A percentile compares a stretch with the other conserved stretches of the same genome.
Evolutionary conservation across 1,284 basidiomycete genomes (phyloP).

Genomic region (Anthracocystis setariae): DNA sequence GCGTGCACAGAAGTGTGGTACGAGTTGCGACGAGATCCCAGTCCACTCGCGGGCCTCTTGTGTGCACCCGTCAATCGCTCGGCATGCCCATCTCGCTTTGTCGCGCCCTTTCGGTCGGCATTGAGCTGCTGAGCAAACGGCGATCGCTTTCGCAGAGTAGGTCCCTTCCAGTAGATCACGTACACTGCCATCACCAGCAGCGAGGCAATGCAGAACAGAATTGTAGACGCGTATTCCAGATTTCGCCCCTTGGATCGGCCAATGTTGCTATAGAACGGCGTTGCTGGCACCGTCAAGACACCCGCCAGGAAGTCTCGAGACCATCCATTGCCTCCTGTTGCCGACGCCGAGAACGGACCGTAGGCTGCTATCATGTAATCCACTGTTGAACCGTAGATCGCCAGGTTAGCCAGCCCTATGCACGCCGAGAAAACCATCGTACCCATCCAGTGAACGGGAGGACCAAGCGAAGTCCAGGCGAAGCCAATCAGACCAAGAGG

Average conservation of each 20-base stretch:
- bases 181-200: slow-evolving; percentile 69
- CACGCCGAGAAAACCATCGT: slow-evolving; percentile 69
- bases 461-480: slow-evolving; percentile 69
- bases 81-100: slow-evolving; percentile 15
- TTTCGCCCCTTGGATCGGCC: slow-evolving; percentile 60
- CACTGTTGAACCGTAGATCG: slow-evolving; percentile 67
- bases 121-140: slow-evolving; percentile 40
- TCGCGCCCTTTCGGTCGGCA: slow-evolving; percentile 16
- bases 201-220: slow-evolving; percentile 68
- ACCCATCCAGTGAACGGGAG: slow-evolving; percentile 69
- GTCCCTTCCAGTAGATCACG: slow-evolving; percentile 69
- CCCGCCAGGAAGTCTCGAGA: slow-evolving; percentile 68
- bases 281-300: slow-evolving; percentile 68
- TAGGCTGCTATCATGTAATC: slow-evolving; percentile 68
- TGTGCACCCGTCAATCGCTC: slow-evolving; percentile 22
- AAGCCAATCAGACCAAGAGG: slow-evolving; percentile 69
- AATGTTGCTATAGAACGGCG: slow-evolving; percentile 68
- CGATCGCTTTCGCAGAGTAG: slow-evolving; percentile 40
- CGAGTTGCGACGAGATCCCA: slow-evolving; percentile 38
- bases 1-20: slow-evolving; percentile 40
- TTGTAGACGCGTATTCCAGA: slow-evolving; percentile 68
- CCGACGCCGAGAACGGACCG: slow-evolving; percentile 69
- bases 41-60: slow-evolving; percentile 25
- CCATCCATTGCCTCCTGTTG: slow-evolving; percentile 67
- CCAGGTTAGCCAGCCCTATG: slow-evolving; percentile 68